phyloP scores from a whole-genome alignment of 805 yeast genomes.

The Cyberlindnera americana region DNA sequence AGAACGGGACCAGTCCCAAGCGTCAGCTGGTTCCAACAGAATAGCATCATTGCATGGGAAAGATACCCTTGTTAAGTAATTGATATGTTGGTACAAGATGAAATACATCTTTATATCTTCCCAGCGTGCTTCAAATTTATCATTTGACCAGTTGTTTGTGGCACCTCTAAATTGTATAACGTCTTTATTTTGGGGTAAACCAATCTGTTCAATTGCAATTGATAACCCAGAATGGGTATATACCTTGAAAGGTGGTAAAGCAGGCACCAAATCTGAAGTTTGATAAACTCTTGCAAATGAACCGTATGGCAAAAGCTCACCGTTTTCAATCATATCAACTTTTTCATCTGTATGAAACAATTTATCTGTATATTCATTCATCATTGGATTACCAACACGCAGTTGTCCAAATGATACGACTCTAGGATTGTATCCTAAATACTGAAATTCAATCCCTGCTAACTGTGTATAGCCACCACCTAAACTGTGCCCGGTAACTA shows the following conservation, averaged over 20 bases:
- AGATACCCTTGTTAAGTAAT: slow-evolving; percentile 16
- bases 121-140: neutral
- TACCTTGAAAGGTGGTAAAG: slow-evolving; percentile 47
- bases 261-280: slow-evolving; percentile 54
- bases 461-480: slow-evolving; percentile 70
- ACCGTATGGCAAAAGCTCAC: slow-evolving; percentile 26
- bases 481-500: slow-evolving; percentile 69
- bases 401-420: slow-evolving; percentile 65
- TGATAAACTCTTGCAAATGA: slow-evolving; percentile 52
- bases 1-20: slow-evolving; percentile 9
- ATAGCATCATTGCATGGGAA: slow-evolving; percentile 21
- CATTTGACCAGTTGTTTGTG: slow-evolving; percentile 12
- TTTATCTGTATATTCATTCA: slow-evolving; percentile 49
- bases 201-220: slow-evolving; percentile 32
- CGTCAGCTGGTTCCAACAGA: neutral
- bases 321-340: slow-evolving; percentile 27
- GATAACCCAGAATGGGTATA: slow-evolving; percentile 32
- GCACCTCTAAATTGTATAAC: slow-evolving; percentile 17
- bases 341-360: slow-evolving; percentile 39
- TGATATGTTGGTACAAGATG: slow-evolving; percentile 19
- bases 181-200: slow-evolving; percentile 32
- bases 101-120: slow-evolving; percentile 12
- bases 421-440: slow-evolving; percentile 45
- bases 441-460: slow-evolving; percentile 44
- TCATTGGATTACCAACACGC: slow-evolving; percentile 51